Evolutionary conservation across 148 eudicot species (phyloP).

Genomic region (Rheum nobile): DNA sequence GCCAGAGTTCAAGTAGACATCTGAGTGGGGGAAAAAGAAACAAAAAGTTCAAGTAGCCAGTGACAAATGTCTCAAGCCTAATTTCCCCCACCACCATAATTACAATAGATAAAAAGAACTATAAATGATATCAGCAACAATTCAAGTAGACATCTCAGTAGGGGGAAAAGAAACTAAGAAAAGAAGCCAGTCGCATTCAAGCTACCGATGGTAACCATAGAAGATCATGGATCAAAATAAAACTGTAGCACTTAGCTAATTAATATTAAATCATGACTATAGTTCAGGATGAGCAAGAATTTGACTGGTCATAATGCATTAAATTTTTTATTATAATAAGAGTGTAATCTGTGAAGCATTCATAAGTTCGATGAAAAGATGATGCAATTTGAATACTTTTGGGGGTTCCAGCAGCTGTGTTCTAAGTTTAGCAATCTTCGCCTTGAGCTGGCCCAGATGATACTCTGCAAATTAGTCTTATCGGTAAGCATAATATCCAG

Average conservation of each 20-base stretch:
- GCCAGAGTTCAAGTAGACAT: background rate
- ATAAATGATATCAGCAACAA: background rate
- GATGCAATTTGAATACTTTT: conserved; percentile 48
- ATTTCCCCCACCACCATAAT: background rate
- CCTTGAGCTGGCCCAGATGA: conserved; percentile 99
- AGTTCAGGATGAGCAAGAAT: background rate
- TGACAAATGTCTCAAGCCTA: background rate
- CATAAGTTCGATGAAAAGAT: conserved; percentile 1
- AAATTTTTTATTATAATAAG: background rate
- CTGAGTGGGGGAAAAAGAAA: background rate
- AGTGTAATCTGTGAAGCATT: background rate
- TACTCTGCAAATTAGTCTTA: conserved; percentile 43
- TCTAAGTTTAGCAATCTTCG: conserved; percentile 96
- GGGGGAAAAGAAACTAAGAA: background rate
- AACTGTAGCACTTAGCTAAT: background rate
- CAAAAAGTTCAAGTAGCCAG: background rate
- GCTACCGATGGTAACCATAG: background rate
- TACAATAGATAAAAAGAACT: background rate
- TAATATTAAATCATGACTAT: background rate
- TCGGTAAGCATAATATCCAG: background rate
- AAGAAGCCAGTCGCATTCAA: background rate
- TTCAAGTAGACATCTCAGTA: background rate
- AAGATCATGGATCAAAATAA: background rate
- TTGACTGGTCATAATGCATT: background rate
- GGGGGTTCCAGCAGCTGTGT: conserved; percentile 99